Percentiles rank a stretch among this genome's conserved stretches.
phyloP scores from a whole-genome alignment of 495 filamentous ascomycete species.

The Jackrogersella minutella region DNA sequence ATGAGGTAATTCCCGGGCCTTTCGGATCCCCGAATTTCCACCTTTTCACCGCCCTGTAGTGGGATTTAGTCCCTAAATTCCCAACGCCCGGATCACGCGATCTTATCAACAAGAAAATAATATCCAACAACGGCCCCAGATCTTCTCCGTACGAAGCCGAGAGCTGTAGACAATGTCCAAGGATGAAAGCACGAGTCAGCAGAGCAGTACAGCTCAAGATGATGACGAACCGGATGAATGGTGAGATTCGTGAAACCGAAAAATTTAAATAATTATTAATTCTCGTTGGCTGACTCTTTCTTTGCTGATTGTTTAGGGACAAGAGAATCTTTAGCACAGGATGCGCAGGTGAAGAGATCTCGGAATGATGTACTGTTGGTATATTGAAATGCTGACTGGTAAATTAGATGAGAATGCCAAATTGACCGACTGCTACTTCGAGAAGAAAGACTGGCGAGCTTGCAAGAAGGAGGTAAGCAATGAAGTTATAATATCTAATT shows the following conservation, averaged over 20 bases:
- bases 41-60: conserved; percentile 32
- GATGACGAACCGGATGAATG: conserved; percentile 96
- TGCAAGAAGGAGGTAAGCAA: conserved; percentile 86
- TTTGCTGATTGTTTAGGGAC: conserved; percentile 59
- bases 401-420: conserved; percentile 80
- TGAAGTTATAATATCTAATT: background rate
- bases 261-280: background rate
- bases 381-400: conserved; percentile 3
- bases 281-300: conserved; percentile 14
- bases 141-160: background rate
- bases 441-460: conserved; percentile 93
- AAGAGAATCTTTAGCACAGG: conserved; percentile 98
- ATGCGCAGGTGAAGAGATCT: conserved; percentile 90
- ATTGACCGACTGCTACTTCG: conserved; percentile 94
- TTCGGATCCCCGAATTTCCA: conserved; percentile 30
- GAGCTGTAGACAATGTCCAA: conserved; percentile 56
- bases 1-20: conserved; percentile 17
- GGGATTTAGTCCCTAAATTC: conserved; percentile 20
- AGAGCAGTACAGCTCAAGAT: conserved; percentile 52
- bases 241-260: conserved; percentile 57
- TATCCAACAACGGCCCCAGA: background rate
- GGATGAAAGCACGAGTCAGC: conserved; percentile 53
- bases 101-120: conserved; percentile 10
- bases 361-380: no score
- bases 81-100: conserved; percentile 10